Base-by-base conservation (phyloP, 495 filamentous ascomycete species). In the Thermochaetoides thermophila region DNA sequence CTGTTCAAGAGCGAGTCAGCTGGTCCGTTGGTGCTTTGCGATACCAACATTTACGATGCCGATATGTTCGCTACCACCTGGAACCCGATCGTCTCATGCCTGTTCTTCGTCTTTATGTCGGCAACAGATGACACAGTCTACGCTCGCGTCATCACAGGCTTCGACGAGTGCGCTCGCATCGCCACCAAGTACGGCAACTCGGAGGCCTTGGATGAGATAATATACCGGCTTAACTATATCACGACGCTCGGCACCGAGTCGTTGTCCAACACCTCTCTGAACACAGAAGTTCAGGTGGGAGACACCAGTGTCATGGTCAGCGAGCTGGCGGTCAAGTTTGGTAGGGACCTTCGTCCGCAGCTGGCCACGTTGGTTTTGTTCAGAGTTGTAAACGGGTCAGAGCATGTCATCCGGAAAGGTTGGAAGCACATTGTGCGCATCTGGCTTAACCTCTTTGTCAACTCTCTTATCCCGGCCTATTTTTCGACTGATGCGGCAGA, bases 41-140 rank as follows among this genome's bases (percentile, higher is more conserved):
- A 93, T 41, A 94, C 86, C 11, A 99, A 95, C 51, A 73, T 89
- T 21, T 96, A 78, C 57, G 89, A 99, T 56, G 81, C 85, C 5
- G 82, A 96, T 48, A 95, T 99, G 84, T 96, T 99, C 51, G 75
- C 77, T 35, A 81, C 86, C 20, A 93, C 85, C 4, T 99, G 89
- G 89, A 85, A 76, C 55, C 84, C 89, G 6, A 80, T 96, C 38
- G 68, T 99, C 9, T 84, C 91, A 11, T 95, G 91, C 1, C 64
- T 99, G 25, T 89, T 87, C 3, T 99, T 95, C 50, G 89, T 96
- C 11, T 99, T 99, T 58, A 86, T 96, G 78, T 96, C 89, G 29
- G 89, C 89, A 21, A 92, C 86, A 3, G 89, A 99, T 44, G 91
- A 99, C 57, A 84, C 87, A 8, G 89, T 99, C 9, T 99, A 92